phyloP scores from a whole-genome alignment of 306 rosid species.

The Herpetospermum pedunculosum region DNA sequence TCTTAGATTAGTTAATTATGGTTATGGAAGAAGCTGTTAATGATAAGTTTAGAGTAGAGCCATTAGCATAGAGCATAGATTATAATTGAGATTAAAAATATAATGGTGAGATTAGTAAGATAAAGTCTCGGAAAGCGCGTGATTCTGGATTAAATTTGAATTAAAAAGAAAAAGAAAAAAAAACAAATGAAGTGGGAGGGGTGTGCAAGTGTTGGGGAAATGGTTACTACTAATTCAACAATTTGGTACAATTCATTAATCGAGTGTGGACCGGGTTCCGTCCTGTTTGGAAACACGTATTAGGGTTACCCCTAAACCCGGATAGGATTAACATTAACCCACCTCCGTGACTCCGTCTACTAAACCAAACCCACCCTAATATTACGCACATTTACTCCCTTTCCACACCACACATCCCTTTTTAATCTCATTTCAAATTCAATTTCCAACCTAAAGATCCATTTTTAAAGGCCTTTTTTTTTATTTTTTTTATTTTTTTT shows the following conservation, averaged over 20 bases:
- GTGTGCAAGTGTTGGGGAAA: not conserved
- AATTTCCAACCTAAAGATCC: conserved; percentile 53
- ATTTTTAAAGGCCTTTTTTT: conserved; percentile 24
- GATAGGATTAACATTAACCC: conserved; percentile 12
- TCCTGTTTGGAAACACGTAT: conserved; percentile 1
- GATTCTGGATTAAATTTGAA: not conserved
- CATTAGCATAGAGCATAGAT: not conserved
- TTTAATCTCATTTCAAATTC: conserved; percentile 26
- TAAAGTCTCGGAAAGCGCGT: not conserved
- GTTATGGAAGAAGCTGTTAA: not conserved
- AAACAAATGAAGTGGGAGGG: conserved; percentile 3
- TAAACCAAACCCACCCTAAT: conserved; percentile 30
- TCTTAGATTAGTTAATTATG: not conserved
- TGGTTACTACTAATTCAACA: conserved; percentile 3
- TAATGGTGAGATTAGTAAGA: not conserved
- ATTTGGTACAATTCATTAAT: conserved; percentile 11
- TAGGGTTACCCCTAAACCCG: not conserved
- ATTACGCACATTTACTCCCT: conserved; percentile 61
- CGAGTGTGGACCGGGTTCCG: conserved; percentile 14
- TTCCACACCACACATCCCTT: conserved; percentile 32
- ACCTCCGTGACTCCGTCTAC: conserved; percentile 50
- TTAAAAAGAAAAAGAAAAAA: not conserved
- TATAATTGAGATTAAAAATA: not conserved
- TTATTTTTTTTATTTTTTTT: too few species aligned
- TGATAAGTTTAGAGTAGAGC: not conserved